Conservation (phyloP, 441 rosid genomes). For the Hura crepitans region DNA sequence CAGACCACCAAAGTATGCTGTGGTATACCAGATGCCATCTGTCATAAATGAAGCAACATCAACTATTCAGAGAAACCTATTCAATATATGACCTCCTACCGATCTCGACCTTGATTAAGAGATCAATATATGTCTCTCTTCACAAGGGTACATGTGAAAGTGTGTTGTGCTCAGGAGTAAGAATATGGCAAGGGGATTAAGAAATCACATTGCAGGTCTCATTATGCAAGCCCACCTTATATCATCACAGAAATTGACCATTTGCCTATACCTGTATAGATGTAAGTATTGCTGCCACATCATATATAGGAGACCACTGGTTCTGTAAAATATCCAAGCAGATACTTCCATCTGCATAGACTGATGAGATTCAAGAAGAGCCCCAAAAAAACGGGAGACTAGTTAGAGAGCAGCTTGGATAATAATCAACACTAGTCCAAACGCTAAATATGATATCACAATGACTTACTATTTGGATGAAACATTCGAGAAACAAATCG, state of each 20-base stretch:
- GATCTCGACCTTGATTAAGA: background rate
- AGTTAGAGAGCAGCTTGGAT: too few species aligned
- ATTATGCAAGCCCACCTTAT: background rate
- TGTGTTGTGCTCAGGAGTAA: background rate
- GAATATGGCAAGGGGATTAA: background rate
- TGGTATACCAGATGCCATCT: background rate
- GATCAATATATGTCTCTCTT: too few species aligned
- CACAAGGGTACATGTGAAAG: background rate
- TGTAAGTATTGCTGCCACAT: conserved; percentile 72
- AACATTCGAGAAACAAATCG: conserved; percentile 77
- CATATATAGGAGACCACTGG: conserved; percentile 75
- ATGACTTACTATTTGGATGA: conserved; percentile 64
- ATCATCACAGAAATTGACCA: background rate
- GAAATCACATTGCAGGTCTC: background rate
- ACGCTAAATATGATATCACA: too few species aligned
- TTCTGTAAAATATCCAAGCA: conserved; percentile 69
- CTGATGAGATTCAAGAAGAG: conserved; percentile 25
- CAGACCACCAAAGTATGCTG: background rate
- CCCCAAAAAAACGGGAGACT: background rate
- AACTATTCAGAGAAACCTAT: background rate
- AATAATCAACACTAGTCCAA: too few species aligned
- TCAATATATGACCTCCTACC: background rate
- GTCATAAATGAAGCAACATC: background rate
- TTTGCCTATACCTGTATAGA: conserved; percentile 51
- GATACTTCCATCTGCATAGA: conserved; percentile 73